These are phyloP conservation scores for Lactarius sanguifluus DNA, from an alignment of 768 basidiomycete genomes.

Conservation along the genomic window DNA sequence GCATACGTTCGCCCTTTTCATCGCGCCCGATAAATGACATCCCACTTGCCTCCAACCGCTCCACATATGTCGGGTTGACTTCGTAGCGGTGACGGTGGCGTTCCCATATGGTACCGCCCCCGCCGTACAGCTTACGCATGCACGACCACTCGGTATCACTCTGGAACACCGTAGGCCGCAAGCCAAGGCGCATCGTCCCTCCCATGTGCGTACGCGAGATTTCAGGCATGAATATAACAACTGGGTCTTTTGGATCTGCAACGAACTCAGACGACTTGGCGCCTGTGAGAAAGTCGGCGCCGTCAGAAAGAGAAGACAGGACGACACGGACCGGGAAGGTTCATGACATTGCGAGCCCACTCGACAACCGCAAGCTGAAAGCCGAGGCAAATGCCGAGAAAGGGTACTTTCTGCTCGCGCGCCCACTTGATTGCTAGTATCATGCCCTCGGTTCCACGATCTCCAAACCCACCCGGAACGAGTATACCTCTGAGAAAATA, in stretches of 20 bases:
- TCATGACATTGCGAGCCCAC: conserved; percentile 85
- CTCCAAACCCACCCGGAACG: conserved; percentile 94
- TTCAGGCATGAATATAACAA: conserved; percentile 98
- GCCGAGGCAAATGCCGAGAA: conserved; percentile 94
- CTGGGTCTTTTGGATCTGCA: conserved; percentile 57
- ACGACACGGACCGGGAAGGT: conserved; percentile 53
- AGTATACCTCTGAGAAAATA: conserved; percentile 74
- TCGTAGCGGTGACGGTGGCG: conserved; percentile 95
- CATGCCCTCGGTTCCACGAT: conserved; percentile 95
- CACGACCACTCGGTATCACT: conserved; percentile 71
- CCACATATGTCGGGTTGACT: conserved; percentile 87
- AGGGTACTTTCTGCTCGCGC: conserved; percentile 90
- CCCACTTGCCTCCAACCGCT: conserved; percentile 66
- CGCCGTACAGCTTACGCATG: conserved; percentile 79
- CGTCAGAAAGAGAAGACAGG: neutral
- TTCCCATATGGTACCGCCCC: conserved; percentile 85
- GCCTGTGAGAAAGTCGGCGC: conserved; percentile 43
- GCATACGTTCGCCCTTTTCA: conserved; percentile 96
- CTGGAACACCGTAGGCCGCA: conserved; percentile 93
- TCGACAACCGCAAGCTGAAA: conserved; percentile 97
- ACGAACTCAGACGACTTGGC: conserved; percentile 87
- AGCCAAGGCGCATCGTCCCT: conserved; percentile 99
- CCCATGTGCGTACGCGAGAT: conserved; percentile 98
- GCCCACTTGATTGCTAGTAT: conserved; percentile 98
- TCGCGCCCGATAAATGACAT: conserved; percentile 85